Conservation (phyloP, 1,139 yeast species). For the Lodderomyces margitis region DNA sequence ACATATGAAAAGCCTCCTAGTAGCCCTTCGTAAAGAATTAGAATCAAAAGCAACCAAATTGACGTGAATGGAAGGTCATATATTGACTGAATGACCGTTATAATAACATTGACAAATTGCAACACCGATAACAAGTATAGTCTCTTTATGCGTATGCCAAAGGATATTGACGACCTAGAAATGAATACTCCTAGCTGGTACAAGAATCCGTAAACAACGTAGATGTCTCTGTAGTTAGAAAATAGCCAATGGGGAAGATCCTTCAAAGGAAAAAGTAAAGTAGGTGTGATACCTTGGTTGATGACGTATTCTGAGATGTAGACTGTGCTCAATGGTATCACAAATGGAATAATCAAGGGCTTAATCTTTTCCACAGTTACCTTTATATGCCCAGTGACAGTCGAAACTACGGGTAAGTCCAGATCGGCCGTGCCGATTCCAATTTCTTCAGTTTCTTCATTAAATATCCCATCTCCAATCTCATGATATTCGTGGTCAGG, state of each 20-base stretch:
- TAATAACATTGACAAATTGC: constrained; percentile 63
- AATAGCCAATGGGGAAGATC: constrained; percentile 62
- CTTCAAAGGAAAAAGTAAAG: constrained; percentile 71
- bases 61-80: constrained; percentile 51
- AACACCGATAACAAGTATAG: constrained; percentile 63
- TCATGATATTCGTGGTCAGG: constrained; percentile 12
- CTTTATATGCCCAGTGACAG: constrained; percentile 13
- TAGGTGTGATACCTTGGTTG: constrained; percentile 90
- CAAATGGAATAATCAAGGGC: constrained; percentile 63
- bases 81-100: constrained; percentile 65
- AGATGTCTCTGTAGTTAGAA: constrained; percentile 72
- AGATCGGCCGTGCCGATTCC: not conserved
- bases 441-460: constrained; percentile 21
- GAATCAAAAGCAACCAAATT: constrained; percentile 58
- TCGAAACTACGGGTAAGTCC: not conserved
- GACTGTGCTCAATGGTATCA: constrained; percentile 81
- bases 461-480: constrained; percentile 6
- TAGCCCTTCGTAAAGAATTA: constrained; percentile 82
- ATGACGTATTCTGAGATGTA: constrained; percentile 85
- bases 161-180: constrained; percentile 77
- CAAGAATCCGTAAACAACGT: constrained; percentile 88
- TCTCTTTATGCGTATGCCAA: constrained; percentile 54
- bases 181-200: constrained; percentile 92
- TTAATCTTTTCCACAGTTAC: constrained; percentile 43
- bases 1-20: constrained; percentile 90